Evolutionary conservation across 192 early-diverging fungal genomes (phyloP).

Genomic region (Backusella westeae): DNA sequence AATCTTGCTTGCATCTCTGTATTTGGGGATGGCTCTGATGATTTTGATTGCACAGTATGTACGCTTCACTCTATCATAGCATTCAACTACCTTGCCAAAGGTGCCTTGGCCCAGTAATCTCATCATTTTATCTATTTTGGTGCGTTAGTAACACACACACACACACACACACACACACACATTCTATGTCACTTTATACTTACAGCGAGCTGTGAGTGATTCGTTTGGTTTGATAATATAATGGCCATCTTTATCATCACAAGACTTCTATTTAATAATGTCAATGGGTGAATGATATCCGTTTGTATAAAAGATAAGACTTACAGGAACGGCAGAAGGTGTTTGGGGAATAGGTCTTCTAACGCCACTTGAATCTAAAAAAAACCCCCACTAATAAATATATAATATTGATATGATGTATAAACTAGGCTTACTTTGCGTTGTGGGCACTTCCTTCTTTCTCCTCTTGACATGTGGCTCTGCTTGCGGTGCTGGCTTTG

Average conservation of each 20-base stretch:
- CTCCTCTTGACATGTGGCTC: conserved; percentile 5
- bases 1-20: conserved; percentile 88
- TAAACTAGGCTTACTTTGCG: neutral
- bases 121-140: conserved; percentile 71
- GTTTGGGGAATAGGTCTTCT: neutral
- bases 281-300: neutral
- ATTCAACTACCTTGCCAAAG: conserved; percentile 97
- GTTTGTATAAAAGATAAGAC: neutral
- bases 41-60: conserved; percentile 87
- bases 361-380: conserved; percentile 1
- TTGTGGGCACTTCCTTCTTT: neutral
- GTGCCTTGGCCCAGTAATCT: conserved; percentile 93
- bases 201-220: conserved; percentile 79
- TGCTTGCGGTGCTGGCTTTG: neutral
- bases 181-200: conserved; percentile 9
- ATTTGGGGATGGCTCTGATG: conserved; percentile 92
- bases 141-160: neutral
- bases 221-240: conserved; percentile 78
- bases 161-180: neutral
- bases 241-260: conserved; percentile 92
- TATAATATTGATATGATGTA: neutral
- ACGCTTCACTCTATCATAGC: conserved; percentile 64
- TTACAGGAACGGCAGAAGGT: neutral
- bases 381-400: neutral
- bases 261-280: conserved; percentile 23